Conservation (phyloP, 345 rosid species). For the Crucihimalaya himalaica region DNA sequence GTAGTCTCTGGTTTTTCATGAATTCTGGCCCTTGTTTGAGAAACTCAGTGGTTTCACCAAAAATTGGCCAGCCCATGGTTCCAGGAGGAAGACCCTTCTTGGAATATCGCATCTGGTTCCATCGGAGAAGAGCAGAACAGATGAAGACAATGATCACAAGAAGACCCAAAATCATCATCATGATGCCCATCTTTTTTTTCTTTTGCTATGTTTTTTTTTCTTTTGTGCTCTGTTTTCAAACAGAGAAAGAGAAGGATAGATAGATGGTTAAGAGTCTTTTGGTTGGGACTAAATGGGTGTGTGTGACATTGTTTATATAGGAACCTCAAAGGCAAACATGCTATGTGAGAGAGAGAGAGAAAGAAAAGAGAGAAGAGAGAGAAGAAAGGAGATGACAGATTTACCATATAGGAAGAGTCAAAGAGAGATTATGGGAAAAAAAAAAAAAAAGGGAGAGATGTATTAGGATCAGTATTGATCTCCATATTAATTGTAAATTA, state of each 20-base stretch:
- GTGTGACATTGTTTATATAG: conserved; percentile 38
- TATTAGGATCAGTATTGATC: no score
- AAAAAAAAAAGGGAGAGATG: no score
- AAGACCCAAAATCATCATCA: conserved; percentile 49
- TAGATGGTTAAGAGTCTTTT: conserved; percentile 27
- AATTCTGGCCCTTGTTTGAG: conserved; percentile 94
- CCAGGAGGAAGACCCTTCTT: conserved; percentile 92
- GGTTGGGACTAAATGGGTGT: conserved; percentile 30
- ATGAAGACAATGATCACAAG: conserved; percentile 53
- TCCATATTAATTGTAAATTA: no score
- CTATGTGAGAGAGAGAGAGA: conserved; percentile 13
- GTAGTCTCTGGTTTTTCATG: conserved; percentile 83
- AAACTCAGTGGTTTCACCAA: conserved; percentile 97
- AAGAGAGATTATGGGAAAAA: not conserved
- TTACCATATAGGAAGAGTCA: conserved; percentile 25
- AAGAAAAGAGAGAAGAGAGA: conserved; percentile 9
- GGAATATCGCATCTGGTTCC: conserved; percentile 78
- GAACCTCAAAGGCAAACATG: conserved; percentile 29
- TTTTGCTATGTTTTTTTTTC: not conserved
- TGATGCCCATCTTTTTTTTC: conserved; percentile 56
- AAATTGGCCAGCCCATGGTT: conserved; percentile 98
- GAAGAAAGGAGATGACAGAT: not conserved
- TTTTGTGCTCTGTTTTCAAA: conserved; percentile 22
- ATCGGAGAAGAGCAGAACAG: conserved; percentile 66
- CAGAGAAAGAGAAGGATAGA: conserved; percentile 20